Conservation (phyloP, 1,284 basidiomycete species). For the Tremellales sp. region DNA sequence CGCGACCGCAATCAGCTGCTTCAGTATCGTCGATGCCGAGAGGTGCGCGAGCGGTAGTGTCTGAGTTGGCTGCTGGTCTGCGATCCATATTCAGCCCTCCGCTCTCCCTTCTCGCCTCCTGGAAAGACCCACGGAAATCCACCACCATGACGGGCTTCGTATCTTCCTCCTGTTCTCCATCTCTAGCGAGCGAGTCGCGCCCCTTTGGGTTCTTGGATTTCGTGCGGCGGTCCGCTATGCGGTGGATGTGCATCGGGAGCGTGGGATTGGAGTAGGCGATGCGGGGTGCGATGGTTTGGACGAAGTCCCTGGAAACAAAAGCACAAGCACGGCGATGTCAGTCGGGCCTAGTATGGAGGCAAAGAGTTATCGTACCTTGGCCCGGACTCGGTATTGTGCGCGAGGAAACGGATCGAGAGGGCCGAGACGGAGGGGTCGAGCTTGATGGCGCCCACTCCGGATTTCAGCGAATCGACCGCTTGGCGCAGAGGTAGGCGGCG, state of each 20-base stretch:
- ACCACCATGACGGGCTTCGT: conserved; percentile 24
- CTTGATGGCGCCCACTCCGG: conserved; percentile 18
- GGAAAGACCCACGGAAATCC: conserved; percentile 30
- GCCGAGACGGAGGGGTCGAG: conserved; percentile 23
- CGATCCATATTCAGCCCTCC: no score
- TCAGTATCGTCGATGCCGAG: conserved; percentile 1
- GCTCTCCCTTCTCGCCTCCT: no score
- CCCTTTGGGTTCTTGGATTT: conserved; percentile 23
- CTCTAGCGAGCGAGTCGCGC: conserved; percentile 14
- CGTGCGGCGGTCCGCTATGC: conserved; percentile 27
- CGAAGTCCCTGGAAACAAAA: conserved; percentile 37
- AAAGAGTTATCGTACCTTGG: conserved; percentile 23
- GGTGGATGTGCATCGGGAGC: conserved; percentile 27
- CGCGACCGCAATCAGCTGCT: conserved; percentile 3
- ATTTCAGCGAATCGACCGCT: conserved; percentile 19
- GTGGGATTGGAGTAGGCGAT: conserved; percentile 42
- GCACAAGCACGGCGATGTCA: no score
- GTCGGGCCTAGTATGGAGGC: neutral
- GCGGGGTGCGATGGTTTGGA: conserved; percentile 30
- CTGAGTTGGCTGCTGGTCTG: conserved; percentile 1
- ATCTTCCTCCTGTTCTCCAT: conserved; percentile 12
- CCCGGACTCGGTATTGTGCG: conserved; percentile 29
- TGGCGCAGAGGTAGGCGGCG: conserved; percentile 27
- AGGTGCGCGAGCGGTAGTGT: conserved; percentile 3
- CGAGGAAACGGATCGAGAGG: conserved; percentile 27